A percentile compares a stretch with the other conserved stretches of the same genome.
These are phyloP conservation scores for Hypoxylon fragiforme DNA, from an alignment of 495 filamentous ascomycete species.

Conservation along the genomic window DNA sequence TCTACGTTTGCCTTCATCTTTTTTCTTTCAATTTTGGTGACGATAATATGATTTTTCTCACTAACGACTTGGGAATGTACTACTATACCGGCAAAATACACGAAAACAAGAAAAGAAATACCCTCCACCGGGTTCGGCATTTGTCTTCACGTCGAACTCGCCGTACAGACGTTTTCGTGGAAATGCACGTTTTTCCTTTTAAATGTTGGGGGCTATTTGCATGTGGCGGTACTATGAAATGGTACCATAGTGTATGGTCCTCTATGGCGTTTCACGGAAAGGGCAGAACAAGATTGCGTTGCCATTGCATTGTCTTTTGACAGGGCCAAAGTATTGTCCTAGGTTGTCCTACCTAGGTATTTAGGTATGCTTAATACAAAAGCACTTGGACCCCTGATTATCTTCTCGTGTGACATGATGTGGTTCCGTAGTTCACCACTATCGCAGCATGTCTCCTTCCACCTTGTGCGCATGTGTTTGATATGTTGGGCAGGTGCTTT, in stretches of 20 bases:
- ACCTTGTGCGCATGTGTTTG: no score
- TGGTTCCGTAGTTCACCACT: no score
- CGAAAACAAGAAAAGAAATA: no score
- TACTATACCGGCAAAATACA: background rate
- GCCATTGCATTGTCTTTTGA: background rate
- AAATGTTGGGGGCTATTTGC: background rate
- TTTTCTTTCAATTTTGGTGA: background rate
- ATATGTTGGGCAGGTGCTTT: no score
- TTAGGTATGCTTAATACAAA: background rate
- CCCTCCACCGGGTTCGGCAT: no score
- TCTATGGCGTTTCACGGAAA: constrained; percentile 19
- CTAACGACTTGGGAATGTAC: background rate
- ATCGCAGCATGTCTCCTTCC: no score
- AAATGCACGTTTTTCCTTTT: constrained; percentile 1
- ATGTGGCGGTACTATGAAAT: constrained; percentile 9
- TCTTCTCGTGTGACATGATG: no score
- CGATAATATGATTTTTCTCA: background rate
- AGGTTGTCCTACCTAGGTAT: no score
- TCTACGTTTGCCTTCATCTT: background rate
- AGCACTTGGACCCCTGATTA: no score
- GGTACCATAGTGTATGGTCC: background rate
- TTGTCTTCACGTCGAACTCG: no score
- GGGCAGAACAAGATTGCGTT: constrained; percentile 11
- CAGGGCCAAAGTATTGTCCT: no score
- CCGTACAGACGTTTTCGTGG: no score